These are phyloP conservation scores for Hyaloscypha finlandica DNA, from an alignment of 495 filamentous ascomycete genomes.

Conservation along the genomic window DNA sequence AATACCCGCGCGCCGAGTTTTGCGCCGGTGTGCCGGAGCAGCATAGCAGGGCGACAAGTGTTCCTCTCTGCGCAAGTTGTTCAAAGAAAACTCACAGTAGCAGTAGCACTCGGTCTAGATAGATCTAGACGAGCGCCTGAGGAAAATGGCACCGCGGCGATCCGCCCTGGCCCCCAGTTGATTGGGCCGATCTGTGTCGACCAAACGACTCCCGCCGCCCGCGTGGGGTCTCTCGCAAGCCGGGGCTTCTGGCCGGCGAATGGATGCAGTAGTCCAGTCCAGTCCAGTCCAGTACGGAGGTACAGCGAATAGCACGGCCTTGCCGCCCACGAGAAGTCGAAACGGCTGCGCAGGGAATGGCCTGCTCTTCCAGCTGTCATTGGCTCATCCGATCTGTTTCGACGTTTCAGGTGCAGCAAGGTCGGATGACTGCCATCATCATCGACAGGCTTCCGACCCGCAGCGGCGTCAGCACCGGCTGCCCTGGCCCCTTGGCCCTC, in stretches of 20 bases:
- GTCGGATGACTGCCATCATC: background rate
- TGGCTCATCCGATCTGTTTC: conserved; percentile 2
- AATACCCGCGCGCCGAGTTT: background rate
- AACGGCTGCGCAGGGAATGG: conserved; percentile 9
- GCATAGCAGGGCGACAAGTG: background rate
- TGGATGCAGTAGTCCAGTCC: background rate
- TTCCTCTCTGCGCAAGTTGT: background rate
- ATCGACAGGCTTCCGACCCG: background rate
- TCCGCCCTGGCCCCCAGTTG: background rate
- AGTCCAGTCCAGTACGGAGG: too few relatives aligned
- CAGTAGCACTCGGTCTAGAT: background rate
- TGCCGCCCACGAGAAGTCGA: conserved; percentile 28
- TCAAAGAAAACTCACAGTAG: background rate
- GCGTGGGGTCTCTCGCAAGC: background rate
- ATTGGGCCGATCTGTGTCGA: background rate
- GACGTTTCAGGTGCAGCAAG: conserved; percentile 13
- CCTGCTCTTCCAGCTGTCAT: background rate
- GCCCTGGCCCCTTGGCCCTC: background rate
- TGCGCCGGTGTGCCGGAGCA: background rate
- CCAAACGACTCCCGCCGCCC: background rate
- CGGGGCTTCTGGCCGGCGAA: background rate
- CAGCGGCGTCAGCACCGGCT: too few relatives aligned
- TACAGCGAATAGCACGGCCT: background rate
- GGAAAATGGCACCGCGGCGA: background rate
- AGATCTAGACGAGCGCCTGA: background rate